Evolutionary conservation across 768 basidiomycete species (phyloP), one percentile per base, ranked within the genome.

Genomic region (Suillus variegatus): DNA sequence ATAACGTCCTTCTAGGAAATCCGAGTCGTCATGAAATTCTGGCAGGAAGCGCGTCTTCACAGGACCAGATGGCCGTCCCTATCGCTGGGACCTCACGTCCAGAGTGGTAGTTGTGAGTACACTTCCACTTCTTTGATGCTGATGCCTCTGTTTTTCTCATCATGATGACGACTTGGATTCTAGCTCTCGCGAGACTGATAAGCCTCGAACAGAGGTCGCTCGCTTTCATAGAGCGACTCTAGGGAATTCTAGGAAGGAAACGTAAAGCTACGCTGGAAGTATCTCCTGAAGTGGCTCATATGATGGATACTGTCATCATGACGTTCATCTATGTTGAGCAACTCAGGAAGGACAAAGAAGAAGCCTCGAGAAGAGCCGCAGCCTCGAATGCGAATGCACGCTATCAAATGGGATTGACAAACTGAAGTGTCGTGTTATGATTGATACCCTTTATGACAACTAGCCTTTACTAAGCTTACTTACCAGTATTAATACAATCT

Each of bases 171-270:
- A 18, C 7, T 41, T 1, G 40, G 6, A 22, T 40, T 25, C 9
- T 7, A 58, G 56, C 56, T 58, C 22, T 74, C 71, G 1, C 68
- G 60, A 2, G 54, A 77, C 35, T n/a, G 69, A 76, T 1, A 47
- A 0, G 18, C 22, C 64, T 25, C 63, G 58, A 8, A 63, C 63
- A 20, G 68, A 71, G 60, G 61, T 78, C 8, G 73, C 69, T 22
- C 65, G 74, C 44, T 74, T 70, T 41, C 64, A 70, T 56, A 65
- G 64, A 14, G 56, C 38, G 56, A 57, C 56, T 13, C n/a, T 64
- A 4, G 67, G 67, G 60, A 28, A 55, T 68, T 8, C 49, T 67
- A 28, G 66, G 66, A 18, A 46, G 8, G 22, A 57, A 51, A n/a
- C 49, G 60, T 13, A 49, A 62, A 41, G 63, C 63, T 6, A 68